Percentiles rank a stretch among this genome's conserved stretches.
These are phyloP conservation scores for Penicillium sp. DNA, from an alignment of 2,329 filamentous ascomycete species.

Conservation along the genomic window DNA sequence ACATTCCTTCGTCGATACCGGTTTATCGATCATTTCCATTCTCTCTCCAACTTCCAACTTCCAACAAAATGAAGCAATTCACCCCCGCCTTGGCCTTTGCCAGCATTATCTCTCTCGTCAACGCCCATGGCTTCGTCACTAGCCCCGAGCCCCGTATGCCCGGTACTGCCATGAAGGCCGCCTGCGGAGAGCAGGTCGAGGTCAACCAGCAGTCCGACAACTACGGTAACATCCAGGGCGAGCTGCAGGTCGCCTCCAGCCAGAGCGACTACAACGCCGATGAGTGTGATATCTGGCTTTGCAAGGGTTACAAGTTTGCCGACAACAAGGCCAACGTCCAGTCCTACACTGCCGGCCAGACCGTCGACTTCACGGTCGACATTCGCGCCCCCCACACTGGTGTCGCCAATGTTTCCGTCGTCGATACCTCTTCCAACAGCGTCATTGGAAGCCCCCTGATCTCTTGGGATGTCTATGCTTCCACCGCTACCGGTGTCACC, in stretches of 20 bases:
- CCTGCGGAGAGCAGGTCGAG: conserved; percentile 58
- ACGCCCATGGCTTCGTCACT: conserved; percentile 57
- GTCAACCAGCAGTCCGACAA: conserved; percentile 56
- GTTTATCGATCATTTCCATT: conserved; percentile 22
- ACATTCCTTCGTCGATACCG: conserved; percentile 19
- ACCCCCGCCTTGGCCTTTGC: conserved; percentile 46
- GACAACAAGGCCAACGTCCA: conserved; percentile 59
- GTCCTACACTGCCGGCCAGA: conserved; percentile 52
- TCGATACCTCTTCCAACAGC: conserved; percentile 48
- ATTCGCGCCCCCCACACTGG: conserved; percentile 53
- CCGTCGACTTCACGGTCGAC: conserved; percentile 45
- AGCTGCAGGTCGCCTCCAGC: conserved; percentile 51
- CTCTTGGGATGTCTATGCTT: conserved; percentile 36
- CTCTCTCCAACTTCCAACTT: conserved; percentile 33
- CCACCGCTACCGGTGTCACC: conserved; percentile 28
- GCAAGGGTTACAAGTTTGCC: conserved; percentile 60
- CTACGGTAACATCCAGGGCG: conserved; percentile 60
- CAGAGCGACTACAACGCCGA: conserved; percentile 53
- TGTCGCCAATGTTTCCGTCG: conserved; percentile 53
- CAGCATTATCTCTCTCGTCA: conserved; percentile 49
- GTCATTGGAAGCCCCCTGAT: conserved; percentile 40
- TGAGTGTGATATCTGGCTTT: conserved; percentile 56
- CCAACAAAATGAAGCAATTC: conserved; percentile 39
- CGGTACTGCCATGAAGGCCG: conserved; percentile 53
- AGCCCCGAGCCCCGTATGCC: conserved; percentile 53